Evolutionary conservation across 805 yeast genomes (phyloP).

Genomic region (Starmerella powellii): DNA sequence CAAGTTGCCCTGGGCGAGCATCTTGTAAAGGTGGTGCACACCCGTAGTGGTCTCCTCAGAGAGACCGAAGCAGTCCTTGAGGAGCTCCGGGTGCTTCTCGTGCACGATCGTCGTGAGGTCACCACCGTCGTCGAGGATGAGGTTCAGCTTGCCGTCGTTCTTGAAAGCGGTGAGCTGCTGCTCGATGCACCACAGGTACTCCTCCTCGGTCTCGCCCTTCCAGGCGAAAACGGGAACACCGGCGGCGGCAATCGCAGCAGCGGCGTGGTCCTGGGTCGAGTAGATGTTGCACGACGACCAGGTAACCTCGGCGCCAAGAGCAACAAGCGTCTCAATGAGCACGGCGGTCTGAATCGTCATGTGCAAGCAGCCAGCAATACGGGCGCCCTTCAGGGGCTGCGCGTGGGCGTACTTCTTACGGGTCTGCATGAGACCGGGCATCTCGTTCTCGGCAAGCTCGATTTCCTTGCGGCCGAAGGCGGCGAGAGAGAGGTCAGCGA

Average conservation of each 20-base stretch:
- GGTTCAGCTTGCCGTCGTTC: conserved; percentile 87
- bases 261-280: conserved; percentile 99
- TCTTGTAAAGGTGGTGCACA: conserved; percentile 97
- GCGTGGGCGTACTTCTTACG: conserved; percentile 80
- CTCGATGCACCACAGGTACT: conserved; percentile 97
- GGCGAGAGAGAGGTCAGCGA: conserved; percentile 95
- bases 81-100: conserved; percentile 95
- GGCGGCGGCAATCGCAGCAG: conserved; percentile 98
- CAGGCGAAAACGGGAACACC: conserved; percentile 99
- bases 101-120: conserved; percentile 94
- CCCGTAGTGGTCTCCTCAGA: conserved; percentile 99
- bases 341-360: conserved; percentile 99
- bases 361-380: conserved; percentile 98
- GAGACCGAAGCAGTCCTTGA: conserved; percentile 86
- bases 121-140: conserved; percentile 98
- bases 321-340: conserved; percentile 90
- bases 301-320: conserved; percentile 98
- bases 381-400: conserved; percentile 96
- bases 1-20: conserved; percentile 74
- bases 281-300: conserved; percentile 99
- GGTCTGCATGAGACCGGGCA: conserved; percentile 99
- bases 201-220: conserved; percentile 99
- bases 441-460: conserved; percentile 96
- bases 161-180: conserved; percentile 98
- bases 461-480: conserved; percentile 99